A percentile compares a stretch with the other conserved stretches of the same genome.
phyloP scores from a whole-genome alignment of 83 land plant species.

The Larix sibirica region DNA sequence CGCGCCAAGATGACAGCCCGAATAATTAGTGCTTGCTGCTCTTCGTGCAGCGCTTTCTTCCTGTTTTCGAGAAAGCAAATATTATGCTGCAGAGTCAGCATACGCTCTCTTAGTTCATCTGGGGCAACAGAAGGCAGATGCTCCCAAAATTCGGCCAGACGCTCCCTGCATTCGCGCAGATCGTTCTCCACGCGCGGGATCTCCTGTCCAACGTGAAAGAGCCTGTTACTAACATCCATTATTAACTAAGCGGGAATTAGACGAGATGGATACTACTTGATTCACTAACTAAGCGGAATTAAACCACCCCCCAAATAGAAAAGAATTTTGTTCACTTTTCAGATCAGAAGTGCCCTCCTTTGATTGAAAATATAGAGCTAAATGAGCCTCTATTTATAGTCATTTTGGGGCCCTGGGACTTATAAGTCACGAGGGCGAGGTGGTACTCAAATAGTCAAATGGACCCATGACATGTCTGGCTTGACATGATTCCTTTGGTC shows the following conservation, averaged over 20 bases:
- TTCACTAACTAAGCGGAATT: no score
- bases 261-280: no score
- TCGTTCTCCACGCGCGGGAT: slow-evolving; percentile 17
- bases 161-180: slow-evolving; percentile 1
- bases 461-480: slow-evolving; percentile 3
- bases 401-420: slow-evolving; percentile 1
- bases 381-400: no score
- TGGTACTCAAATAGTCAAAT: neutral
- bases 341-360: no score
- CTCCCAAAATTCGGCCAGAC: slow-evolving; percentile 11
- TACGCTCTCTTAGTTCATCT: no score
- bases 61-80: neutral
- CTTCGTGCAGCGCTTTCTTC: slow-evolving; percentile 5
- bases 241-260: no score
- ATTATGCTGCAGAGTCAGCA: no score
- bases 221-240: no score
- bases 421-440: neutral
- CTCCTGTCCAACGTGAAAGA: no score
- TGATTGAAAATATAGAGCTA: no score
- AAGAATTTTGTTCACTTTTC: no score
- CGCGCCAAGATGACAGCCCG: neutral
- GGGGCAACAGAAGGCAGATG: neutral
- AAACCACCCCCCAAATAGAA: neutral
- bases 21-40: slow-evolving; percentile 6
- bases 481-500: no score